Base-by-base conservation (phyloP, 306 rosid genomes). In the Quercus mongolica region DNA sequence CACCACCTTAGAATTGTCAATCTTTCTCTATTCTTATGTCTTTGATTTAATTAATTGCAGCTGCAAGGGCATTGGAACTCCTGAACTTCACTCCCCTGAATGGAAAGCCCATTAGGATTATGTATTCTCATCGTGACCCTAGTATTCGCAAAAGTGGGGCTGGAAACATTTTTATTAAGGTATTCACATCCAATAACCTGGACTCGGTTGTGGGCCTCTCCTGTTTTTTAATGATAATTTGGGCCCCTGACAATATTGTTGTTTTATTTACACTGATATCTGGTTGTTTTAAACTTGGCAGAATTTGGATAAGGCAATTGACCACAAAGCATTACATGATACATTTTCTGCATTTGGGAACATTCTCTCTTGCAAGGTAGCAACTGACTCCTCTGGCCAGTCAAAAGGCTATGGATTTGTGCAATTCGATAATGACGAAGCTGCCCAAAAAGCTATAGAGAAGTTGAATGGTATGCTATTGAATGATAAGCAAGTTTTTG, bases 381-480 rank as follows among this genome's bases (percentile, higher is more conserved):
- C 99, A 62, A 88, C 90, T 0, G 99, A 96, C 76, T 33, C 93
- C 55, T 74, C 91, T 62, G 99, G 98, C 68, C 97, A 93, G 79
- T 96, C 99, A 19, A 96, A 91, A 77, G 99, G 99, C 75, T 93
- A 91, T 87, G 99, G 99, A 72, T 96, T 96, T 88, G 98, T 96
- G 10, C 99, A 96, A 88, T 96, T 89, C 41, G 98, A 96, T 49
- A 88, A 18, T 72, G 98, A 93, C n/a, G 99, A 96, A 74, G 55
- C 97, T 88, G 98, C 93, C 74, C 98, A 87, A 73, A 91, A 85
- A 64, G 99, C 99, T 76, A 96, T 93, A 21, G 94, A 89, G 79
- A 87, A 91, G 85, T 88, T 96, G 82, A 91, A 96, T 83, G 99
- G 99, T 14, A 96, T 96, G 99, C 89, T 96, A 84, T 49, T 96